Evolutionary conservation across 768 basidiomycete species (phyloP), one percentile per base, ranked within the genome.

Genomic region (Lepiota brunneoincarnata): DNA sequence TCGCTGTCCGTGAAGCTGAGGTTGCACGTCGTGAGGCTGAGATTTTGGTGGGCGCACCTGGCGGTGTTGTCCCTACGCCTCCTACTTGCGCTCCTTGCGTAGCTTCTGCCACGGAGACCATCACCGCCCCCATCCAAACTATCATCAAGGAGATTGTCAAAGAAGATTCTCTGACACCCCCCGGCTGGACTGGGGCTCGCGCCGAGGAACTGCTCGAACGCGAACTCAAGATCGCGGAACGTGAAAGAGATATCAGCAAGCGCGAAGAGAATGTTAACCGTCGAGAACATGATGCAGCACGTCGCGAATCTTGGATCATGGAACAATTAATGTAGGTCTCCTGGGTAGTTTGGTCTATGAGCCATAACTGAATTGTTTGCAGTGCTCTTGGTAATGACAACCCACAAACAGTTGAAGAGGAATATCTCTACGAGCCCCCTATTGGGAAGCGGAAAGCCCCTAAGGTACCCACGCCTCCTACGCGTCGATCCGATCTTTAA

Each of bases 401-500:
- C 20, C 78, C 86, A 47, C 76, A 81, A 49, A 69, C 77, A 26
- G 83, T 90, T 31, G 89, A 92, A 66, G 90, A 92, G 66, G 90
- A 92, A 66, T 83, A 86, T 67, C 71, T 84, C 45, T 92, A 91
- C 79, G 89, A 90, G 69, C 84, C 83, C 28, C 72, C 78, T 59
- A 74, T 69, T 62, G 59, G 78, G 55, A 87, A 85, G 74, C 84
- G 87, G 73, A 91, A 86, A 85, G 74, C 82, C 84, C 75, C 83
- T 84, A 92, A 92, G 90, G 90, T 92, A 92, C 82, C 89, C 72
- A 82, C 87, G 75, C 83, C 86, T 76, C 75, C 76, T 76, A 82
- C 82, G 77, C 88, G 88, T 82, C 89, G 87, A 80, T 86, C 89
- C 75, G 88, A 90, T 86, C 86, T 91, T 80, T 91, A 86, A 91